These are phyloP conservation scores for Balansia obtecta DNA, from an alignment of 2,329 filamentous ascomycete species.

Conservation along the genomic window DNA sequence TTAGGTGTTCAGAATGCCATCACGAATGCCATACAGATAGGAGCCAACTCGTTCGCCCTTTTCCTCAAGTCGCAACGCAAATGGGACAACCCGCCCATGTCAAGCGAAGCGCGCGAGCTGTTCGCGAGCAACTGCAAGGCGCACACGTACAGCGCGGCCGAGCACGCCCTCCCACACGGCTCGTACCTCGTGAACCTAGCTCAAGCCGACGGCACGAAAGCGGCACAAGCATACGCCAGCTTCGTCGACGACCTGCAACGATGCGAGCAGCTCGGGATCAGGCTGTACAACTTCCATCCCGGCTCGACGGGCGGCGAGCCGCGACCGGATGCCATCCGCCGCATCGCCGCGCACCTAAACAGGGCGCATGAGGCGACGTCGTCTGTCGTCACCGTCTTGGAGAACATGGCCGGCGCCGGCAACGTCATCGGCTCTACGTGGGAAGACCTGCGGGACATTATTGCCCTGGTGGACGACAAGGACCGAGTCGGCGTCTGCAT, in stretches of 20 bases:
- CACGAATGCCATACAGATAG: slow-evolving; percentile 64
- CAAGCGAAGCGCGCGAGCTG: slow-evolving; percentile 50
- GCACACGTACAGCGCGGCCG: slow-evolving; percentile 57
- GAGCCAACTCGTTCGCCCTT: slow-evolving; percentile 84
- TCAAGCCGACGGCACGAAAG: slow-evolving; percentile 66
- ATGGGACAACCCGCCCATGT: slow-evolving; percentile 74
- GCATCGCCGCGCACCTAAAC: slow-evolving; percentile 76
- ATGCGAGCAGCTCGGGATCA: slow-evolving; percentile 76
- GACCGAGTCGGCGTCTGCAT: slow-evolving; percentile 82
- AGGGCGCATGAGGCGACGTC: slow-evolving; percentile 64
- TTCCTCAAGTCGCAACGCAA: slow-evolving; percentile 96
- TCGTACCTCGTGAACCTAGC: slow-evolving; percentile 96
- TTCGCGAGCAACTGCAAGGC: slow-evolving; percentile 59
- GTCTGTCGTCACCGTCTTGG: slow-evolving; percentile 70
- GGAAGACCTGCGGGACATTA: slow-evolving; percentile 77
- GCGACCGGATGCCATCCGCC: slow-evolving; percentile 56
- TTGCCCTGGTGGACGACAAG: slow-evolving; percentile 69
- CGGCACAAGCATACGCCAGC: slow-evolving; percentile 69
- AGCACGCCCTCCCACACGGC: slow-evolving; percentile 79
- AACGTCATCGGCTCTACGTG: slow-evolving; percentile 80
- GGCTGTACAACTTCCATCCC: slow-evolving; percentile 96
- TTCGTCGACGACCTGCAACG: slow-evolving; percentile 83
- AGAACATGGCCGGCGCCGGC: slow-evolving; percentile 89
- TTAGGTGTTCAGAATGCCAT: slow-evolving; percentile 82
- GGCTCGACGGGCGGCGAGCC: slow-evolving; percentile 63